Evolutionary conservation across 768 basidiomycete genomes (phyloP).

Genomic region (Tricholoma terreum): DNA sequence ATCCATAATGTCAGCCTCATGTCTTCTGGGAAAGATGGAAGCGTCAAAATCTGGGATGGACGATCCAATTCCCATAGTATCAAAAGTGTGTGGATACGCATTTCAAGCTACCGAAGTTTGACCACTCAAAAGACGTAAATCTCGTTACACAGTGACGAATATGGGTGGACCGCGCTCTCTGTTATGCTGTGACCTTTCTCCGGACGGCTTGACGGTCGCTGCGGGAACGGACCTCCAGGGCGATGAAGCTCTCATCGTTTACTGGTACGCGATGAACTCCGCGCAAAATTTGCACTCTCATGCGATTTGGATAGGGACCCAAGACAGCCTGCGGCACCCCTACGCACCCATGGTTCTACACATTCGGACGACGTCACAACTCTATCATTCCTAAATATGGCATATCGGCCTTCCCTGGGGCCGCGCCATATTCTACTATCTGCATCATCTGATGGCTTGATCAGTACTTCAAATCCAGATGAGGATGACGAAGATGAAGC

Average conservation of each 20-base stretch:
- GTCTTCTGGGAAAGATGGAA: slow-evolving; percentile 70
- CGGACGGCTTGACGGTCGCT: slow-evolving; percentile 69
- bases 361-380: slow-evolving; percentile 93
- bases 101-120: slow-evolving; percentile 20
- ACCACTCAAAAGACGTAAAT: slow-evolving; percentile 35
- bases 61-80: slow-evolving; percentile 50
- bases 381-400: slow-evolving; percentile 48
- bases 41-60: slow-evolving; percentile 74
- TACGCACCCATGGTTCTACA: slow-evolving; percentile 77
- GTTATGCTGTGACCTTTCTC: slow-evolving; percentile 68
- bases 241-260: slow-evolving; percentile 80
- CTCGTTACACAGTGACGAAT: slow-evolving; percentile 42
- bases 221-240: slow-evolving; percentile 80
- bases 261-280: slow-evolving; percentile 55
- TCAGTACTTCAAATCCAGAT: slow-evolving; percentile 65
- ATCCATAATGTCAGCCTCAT: slow-evolving; percentile 45
- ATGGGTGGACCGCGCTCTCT: slow-evolving; percentile 42
- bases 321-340: slow-evolving; percentile 64
- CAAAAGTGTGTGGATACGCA: slow-evolving; percentile 49
- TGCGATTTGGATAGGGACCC: slow-evolving; percentile 62
- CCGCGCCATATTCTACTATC: slow-evolving; percentile 56
- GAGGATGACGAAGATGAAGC: slow-evolving; percentile 91
- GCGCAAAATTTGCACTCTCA: neutral
- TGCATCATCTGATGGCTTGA: slow-evolving; percentile 79
- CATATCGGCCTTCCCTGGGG: slow-evolving; percentile 8